Base-by-base conservation (phyloP, 768 basidiomycete species). In the Auricularia heimuer region DNA sequence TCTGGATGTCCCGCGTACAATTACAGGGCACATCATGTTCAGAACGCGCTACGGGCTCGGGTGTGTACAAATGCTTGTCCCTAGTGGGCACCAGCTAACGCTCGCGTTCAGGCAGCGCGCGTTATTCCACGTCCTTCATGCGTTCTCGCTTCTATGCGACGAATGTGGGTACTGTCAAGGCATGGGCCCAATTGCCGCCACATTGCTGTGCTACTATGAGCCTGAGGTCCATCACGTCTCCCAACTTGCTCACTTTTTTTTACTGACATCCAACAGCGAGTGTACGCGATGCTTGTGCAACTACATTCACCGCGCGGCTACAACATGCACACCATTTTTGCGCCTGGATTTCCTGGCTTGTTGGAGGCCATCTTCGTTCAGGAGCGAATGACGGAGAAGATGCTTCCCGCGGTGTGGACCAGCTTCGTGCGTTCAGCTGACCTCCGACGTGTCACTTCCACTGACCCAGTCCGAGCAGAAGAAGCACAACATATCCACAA, bases 161-260 rank as follows among this genome's bases (percentile, higher is more conserved):
- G 79, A 82, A 11, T 98, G 97, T 67, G 96, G 96, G 16, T 99
- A 99, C 73, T 94, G 95, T 47, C 97, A 99, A 77, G 97, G 97
- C 66, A 99, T 99, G 97, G 95, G 97, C 2, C 92, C 96, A 4
- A 91, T 99, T 65, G 93, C 96, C 0, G 91, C 95, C 1, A 98
- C 94, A 1, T 81, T 99, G 24, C 82, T 98, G 12, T 94, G 90
- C 76, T 98, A 98, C 74, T 89, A 94, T 73, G 88, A 89, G 68
- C 93, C 97, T 7, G 91, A 94, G 72, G 79, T 80, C 51, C 65
- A 75, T 69, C 11, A 29, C 24, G 39, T 8, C 39, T 47, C 11
- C n/a, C 21, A 21, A 36, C 29, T 56, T 56, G 14, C 10, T 21
- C 10, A 24, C 33, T 12, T 21, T 21, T 45, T 12, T 61, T 51